Evolutionary conservation across 805 yeast species (phyloP).

Genomic region (Wickerhamomyces bovis): DNA sequence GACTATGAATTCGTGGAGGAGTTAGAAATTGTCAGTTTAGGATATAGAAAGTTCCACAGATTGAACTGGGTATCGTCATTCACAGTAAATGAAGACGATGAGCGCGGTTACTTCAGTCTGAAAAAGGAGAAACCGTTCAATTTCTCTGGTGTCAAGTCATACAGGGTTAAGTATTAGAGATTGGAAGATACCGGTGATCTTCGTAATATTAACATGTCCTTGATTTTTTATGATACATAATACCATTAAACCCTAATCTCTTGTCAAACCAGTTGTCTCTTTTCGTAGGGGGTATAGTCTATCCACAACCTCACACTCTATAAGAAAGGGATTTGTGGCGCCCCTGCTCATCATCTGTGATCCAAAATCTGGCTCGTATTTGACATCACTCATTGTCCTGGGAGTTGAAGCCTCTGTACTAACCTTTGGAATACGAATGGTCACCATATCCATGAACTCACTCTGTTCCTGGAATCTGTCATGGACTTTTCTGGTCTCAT

Average conservation of each 20-base stretch:
- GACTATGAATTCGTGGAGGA: slow-evolving; percentile 60
- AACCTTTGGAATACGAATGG: neutral
- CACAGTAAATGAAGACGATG: slow-evolving; percentile 51
- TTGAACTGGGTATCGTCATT: slow-evolving; percentile 66
- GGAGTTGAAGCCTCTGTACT: neutral
- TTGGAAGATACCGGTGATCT: neutral
- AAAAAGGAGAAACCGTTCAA: slow-evolving; percentile 74
- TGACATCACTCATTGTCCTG: neutral
- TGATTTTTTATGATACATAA: neutral
- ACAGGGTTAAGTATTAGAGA: slow-evolving; percentile 8
- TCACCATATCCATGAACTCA: neutral
- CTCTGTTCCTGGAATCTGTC: neutral
- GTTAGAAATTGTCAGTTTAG: slow-evolving; percentile 52
- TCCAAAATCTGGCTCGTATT: neutral
- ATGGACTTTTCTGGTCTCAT: neutral
- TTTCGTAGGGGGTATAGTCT: neutral
- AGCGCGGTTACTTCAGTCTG: slow-evolving; percentile 48
- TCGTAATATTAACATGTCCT: neutral
- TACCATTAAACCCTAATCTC: neutral
- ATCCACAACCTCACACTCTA: neutral
- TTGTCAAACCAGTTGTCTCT: neutral
- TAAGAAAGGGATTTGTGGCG: neutral
- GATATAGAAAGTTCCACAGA: slow-evolving; percentile 60
- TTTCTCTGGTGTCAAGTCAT: slow-evolving; percentile 56
- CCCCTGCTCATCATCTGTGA: neutral